Evolutionary conservation across 2,329 filamentous ascomycete genomes (phyloP), one percentile per base, ranked within the genome.

Genomic region (Ampelomyces quisqualis): DNA sequence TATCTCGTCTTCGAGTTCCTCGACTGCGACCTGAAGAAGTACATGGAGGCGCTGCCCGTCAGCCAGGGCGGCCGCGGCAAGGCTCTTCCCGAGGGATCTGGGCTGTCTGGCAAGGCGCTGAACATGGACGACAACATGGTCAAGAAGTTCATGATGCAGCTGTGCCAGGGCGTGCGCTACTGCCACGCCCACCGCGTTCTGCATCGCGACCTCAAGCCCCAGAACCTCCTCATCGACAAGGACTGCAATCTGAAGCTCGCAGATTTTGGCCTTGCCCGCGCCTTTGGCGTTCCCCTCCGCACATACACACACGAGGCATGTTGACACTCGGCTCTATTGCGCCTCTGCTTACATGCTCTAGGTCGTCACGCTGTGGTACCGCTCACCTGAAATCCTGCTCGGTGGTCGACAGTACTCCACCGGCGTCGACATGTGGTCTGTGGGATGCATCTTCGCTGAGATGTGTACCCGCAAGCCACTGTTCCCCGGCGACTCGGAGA

Each of bases 361-460:
- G 78, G 89, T 95, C 46, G 90, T 95, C 45, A 95, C 90, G 1
- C 77, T 95, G 43, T 95, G 90, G 90, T 95, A 95, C 68, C 85
- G 90, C 48, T 80, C 89, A 7, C 90, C 90, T 1, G 90, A 95
- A 69, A 94, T 95, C 70, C 78, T 95, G 14, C 81, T 95, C 2
- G 90, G 90, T 64, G 89, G 90, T 42, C 84, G 90, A 37, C 89
- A 95, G 68, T 95, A 95, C 73, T 93, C 88, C 10, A 95, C 90
- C 10, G 90, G 90, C 42, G 89, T 95, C 28, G 90, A 95, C 64
- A 95, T 95, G 87, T 95, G 90, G 90, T 93, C 88, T 21, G 84
- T 90, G 34, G 90, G 90, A 48, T 93, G 89, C 69, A 95, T 95
- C 70, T 95, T 95, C 68, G 90, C 90, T 7, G 90, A 95, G 71